phyloP scores from a whole-genome alignment of 768 basidiomycete species.

The Phylloporus rhodoxanthus region DNA sequence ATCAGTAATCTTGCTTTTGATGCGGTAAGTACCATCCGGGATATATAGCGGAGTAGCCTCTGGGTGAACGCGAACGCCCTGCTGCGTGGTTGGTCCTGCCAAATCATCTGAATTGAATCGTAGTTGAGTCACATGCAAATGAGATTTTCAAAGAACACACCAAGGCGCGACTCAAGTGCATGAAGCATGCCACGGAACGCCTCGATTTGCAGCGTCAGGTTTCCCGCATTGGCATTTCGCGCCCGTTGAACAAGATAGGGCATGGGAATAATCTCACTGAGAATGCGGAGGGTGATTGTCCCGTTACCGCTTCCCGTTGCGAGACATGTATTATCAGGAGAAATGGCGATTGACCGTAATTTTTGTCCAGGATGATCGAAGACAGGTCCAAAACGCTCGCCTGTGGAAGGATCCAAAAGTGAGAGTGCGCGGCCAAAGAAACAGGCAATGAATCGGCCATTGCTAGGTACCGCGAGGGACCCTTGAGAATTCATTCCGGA shows the following conservation, averaged over 20 bases:
- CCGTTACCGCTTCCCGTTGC: not conserved
- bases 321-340: not conserved
- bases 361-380: not conserved
- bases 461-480: not conserved
- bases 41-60: not conserved
- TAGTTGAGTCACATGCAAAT: no score
- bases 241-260: not conserved
- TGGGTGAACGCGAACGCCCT: no score
- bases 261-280: not conserved
- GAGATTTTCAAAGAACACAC: not conserved
- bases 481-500: not conserved
- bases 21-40: not conserved
- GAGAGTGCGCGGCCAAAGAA: not conserved
- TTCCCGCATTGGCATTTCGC: not conserved
- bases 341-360: conserved; percentile 5
- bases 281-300: not conserved
- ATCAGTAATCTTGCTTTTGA: not conserved
- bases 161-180: not conserved
- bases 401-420: conserved; percentile 6
- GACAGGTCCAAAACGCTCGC: not conserved
- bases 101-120: not conserved
- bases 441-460: not conserved
- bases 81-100: not conserved
- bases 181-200: not conserved
- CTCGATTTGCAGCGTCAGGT: not conserved